Percentiles rank a stretch among this genome's conserved stretches.
Conservation (phyloP, 2,329 filamentous ascomycete genomes). For the Plenodomus lindquistii region DNA sequence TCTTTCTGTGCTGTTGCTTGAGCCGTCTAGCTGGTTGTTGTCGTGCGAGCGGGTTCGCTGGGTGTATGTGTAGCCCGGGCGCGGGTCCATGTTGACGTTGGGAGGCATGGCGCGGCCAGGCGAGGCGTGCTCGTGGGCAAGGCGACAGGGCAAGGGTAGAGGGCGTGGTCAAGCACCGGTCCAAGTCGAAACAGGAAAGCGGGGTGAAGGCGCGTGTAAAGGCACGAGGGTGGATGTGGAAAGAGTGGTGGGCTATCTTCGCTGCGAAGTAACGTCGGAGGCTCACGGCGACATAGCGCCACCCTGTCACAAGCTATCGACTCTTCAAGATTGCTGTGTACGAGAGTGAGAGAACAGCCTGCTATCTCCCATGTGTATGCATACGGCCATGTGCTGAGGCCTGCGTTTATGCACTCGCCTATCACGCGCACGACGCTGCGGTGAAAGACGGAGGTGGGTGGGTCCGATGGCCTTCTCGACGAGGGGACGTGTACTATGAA, state of each 20-base stretch:
- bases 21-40: constrained; percentile 12
- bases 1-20: constrained; percentile 11
- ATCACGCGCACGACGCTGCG: constrained; percentile 13
- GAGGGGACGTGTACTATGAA: too few species aligned
- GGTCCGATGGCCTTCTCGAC: constrained; percentile 11
- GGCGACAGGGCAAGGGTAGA: constrained; percentile 1
- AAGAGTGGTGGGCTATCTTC: constrained; percentile 10
- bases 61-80: constrained; percentile 9
- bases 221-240: constrained; percentile 2
- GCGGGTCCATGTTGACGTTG: constrained; percentile 12
- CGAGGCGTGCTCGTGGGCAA: neutral
- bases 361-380: neutral
- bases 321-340: constrained; percentile 6
- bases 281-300: constrained; percentile 37
- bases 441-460: constrained; percentile 17
- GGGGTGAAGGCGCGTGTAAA: neutral
- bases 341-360: constrained; percentile 4
- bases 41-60: constrained; percentile 20
- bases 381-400: neutral
- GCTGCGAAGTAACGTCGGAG: constrained; percentile 14
- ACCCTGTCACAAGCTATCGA: constrained; percentile 7
- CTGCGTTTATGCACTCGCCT: constrained; percentile 8
- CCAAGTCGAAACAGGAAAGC: neutral
- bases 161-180: constrained; percentile 1
- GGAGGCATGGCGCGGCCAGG: constrained; percentile 12